Evolutionary conservation across 1,284 basidiomycete genomes (phyloP), one percentile per base, ranked within the genome.

Genomic region (Cutaneotrichosporon dermatis): DNA sequence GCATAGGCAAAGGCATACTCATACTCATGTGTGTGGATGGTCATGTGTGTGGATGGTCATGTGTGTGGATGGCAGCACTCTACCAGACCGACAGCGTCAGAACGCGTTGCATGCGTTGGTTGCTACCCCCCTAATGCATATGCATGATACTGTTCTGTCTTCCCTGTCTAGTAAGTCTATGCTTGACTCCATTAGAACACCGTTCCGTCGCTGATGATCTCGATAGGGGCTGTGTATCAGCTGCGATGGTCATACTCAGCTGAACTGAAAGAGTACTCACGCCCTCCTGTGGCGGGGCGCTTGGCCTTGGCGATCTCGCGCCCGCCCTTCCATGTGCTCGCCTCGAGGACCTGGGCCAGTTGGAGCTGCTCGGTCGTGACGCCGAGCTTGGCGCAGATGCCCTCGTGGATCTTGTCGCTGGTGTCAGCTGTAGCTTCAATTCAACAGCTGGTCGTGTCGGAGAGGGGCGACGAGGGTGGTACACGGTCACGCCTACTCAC

Each of bases 241-340:
- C 48, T 49, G n/a, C 34, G 3, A 12, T 4, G 2, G 1, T 10
- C 12, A 5, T 25, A 25, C 25, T 25, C 25, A 25, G 25, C 25
- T 25, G 25, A 25, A 25, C 25, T 25, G 25, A 25, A 25, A 25
- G 44, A 34, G 4, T 35, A 67, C 63, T 60, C 46, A 76, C 72
- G 92, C 0, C 80, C 81, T 0, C 90, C 91, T 3, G 51, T 51
- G 3, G 87, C 86, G 0, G 87, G 87, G 13, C 93, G 80, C 73
- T 85, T 87, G 70, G 82, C 77, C 73, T 86, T 88, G 0, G 94
- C 94, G 50, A 97, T 90, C 78, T 95, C 90, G 6, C 92, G 82
- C 0, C 89, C 94, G 3, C 91, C 92, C 73, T 94, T 95, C 95
- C 94, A 97, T 0, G 93, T 97, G 2, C 92, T 92, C 54, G 87